Evolutionary conservation across 306 rosid genomes (phyloP), one percentile per base, ranked within the genome.

Genomic region (Cyamopsis tetragonoloba): DNA sequence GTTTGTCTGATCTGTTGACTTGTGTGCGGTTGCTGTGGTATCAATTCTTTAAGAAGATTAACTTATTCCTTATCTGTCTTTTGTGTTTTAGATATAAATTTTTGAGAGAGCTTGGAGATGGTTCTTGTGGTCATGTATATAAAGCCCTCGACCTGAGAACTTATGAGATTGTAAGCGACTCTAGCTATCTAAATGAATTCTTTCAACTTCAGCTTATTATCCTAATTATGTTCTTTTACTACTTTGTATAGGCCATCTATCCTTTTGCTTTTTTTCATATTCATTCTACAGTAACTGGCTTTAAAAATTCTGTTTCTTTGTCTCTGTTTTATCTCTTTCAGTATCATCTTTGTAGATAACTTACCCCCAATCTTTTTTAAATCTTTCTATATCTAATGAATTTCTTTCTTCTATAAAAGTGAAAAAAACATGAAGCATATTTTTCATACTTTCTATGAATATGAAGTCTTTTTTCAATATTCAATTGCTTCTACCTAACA

Each of bases 21-120:
- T 68, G 38, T 47, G 18, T 55, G 18, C 32, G 3, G 34, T 63
- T 47, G 20, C 26, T 19, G 30, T 53, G 22, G 14, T 70, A 32
- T 82, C 66, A 34, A 47, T 78, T 73, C 14, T 58, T 59, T 54
- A 39, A 4, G 41, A 46, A 17, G 58, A 24, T 54, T 60, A 54
- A 43, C 31, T 51, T 34, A 39, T 64, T 59, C 46, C 8, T 53
- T 24, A n/a, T 44, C 7, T 66, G 30, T 46, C 39, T 47, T 75
- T 43, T 39, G 22, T 15, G 62, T 65, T 59, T 32, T 27, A 89
- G 96, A 55, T 89, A 89, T 59, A 85, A 80, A 80, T 75, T 85
- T 83, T 83, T 87, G 91, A 84, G 72, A 67, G 95, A 89, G 83
- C 95, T 87, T 65, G 96, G 96, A 62, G 89, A 89, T 80, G 96